These are phyloP conservation scores for Flaveria trinervia DNA, from an alignment of 129 eudicot genomes.

Conservation along the genomic window DNA sequence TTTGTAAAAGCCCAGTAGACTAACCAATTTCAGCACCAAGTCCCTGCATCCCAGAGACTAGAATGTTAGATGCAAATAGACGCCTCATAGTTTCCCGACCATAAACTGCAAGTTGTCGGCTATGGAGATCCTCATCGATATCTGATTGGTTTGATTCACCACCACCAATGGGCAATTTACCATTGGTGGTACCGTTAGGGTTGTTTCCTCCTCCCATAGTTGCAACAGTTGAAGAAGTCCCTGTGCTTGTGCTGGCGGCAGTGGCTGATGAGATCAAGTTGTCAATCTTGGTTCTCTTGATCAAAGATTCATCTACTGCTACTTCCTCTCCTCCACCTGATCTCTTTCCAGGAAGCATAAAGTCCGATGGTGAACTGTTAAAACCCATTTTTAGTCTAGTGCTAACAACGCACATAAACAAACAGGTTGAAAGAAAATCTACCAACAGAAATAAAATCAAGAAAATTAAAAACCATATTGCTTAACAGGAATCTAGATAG, in stretches of 20 bases:
- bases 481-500: constrained; percentile 3
- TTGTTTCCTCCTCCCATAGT: constrained; percentile 57
- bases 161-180: constrained; percentile 46
- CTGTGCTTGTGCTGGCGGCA: constrained; percentile 39
- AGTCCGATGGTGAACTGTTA: constrained; percentile 71
- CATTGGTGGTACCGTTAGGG: constrained; percentile 43
- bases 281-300: constrained; percentile 58
- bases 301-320: constrained; percentile 51
- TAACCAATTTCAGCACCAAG: constrained; percentile 94
- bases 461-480: neutral
- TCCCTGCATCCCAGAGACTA: constrained; percentile 89
- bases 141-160: constrained; percentile 48
- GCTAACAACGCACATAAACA: constrained; percentile 10
- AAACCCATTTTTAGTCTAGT: constrained; percentile 28
- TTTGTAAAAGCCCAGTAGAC: neutral
- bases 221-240: constrained; percentile 29
- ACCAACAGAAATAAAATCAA: constrained; percentile 6
- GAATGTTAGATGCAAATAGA: constrained; percentile 72
- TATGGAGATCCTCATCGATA: constrained; percentile 96
- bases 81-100: constrained; percentile 96
- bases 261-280: constrained; percentile 44
- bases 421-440: neutral
- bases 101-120: constrained; percentile 93
- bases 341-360: constrained; percentile 97
- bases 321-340: constrained; percentile 55